A percentile compares a stretch with the other conserved stretches of the same genome.
phyloP scores from a whole-genome alignment of 1,284 basidiomycete species.

The Ceratobasidium sp. region DNA sequence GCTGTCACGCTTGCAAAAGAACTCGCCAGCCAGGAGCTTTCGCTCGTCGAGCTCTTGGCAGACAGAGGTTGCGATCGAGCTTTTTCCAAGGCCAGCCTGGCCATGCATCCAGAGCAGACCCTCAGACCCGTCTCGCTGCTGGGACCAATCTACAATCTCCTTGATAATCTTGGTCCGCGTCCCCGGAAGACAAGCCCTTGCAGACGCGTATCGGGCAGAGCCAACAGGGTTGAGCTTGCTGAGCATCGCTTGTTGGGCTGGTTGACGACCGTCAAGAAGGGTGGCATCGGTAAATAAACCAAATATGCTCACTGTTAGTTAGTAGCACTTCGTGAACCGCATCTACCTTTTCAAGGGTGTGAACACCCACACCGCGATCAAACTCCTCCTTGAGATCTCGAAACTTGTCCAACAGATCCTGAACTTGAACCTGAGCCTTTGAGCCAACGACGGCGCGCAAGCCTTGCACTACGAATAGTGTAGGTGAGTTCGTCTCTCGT shows the following conservation, averaged over 20 bases:
- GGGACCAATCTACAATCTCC: neutral
- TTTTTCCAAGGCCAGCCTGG: constrained; percentile 28
- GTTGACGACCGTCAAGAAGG: neutral
- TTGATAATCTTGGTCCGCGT: neutral
- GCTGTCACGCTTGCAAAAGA: constrained; percentile 33
- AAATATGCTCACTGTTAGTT: neutral
- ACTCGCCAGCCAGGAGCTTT: neutral
- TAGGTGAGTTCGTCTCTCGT: neutral
- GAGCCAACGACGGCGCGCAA: neutral
- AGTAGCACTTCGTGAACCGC: neutral
- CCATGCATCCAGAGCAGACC: constrained; percentile 12
- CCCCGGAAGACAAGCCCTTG: neutral
- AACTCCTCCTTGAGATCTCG: neutral
- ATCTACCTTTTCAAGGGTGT: neutral
- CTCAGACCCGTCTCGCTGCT: neutral
- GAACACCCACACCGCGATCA: neutral
- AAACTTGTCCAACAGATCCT: neutral
- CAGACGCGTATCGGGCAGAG: neutral
- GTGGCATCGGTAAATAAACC: neutral
- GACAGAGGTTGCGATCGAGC: constrained; percentile 9
- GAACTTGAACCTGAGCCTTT: neutral
- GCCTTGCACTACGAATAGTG: neutral
- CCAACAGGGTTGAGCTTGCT: neutral
- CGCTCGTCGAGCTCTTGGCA: neutral
- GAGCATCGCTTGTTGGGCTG: neutral